Evolutionary conservation across 1,284 basidiomycete genomes (phyloP).

Genomic region (Fomitopsis schrenkii): DNA sequence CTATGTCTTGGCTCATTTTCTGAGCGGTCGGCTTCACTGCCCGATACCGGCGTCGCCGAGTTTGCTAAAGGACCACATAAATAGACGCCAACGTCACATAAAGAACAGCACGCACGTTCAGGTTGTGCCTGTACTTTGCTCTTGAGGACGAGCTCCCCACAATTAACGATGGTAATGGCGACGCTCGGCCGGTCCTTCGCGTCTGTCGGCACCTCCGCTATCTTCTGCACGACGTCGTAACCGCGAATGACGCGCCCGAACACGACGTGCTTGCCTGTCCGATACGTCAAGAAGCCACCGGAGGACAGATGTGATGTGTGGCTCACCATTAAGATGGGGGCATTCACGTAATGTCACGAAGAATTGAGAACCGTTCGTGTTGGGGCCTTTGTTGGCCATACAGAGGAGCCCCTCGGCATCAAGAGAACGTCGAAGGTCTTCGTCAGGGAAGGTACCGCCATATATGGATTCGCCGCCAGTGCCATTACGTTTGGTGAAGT

Average conservation of each 20-base stretch:
- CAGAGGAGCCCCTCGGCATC: conserved; percentile 72
- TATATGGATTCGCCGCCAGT: conserved; percentile 85
- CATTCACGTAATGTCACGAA: conserved; percentile 76
- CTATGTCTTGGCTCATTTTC: conserved; percentile 11
- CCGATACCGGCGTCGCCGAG: conserved; percentile 12
- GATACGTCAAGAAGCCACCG: background rate
- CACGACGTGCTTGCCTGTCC: conserved; percentile 71
- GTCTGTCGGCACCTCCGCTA: conserved; percentile 58
- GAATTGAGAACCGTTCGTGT: conserved; percentile 81
- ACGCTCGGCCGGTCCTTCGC: conserved; percentile 66
- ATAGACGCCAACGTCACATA: background rate
- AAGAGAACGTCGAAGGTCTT: conserved; percentile 64
- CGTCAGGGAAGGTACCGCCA: conserved; percentile 70
- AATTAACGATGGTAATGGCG: conserved; percentile 74
- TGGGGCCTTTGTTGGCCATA: conserved; percentile 82
- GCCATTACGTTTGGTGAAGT: conserved; percentile 76
- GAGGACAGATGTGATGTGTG: background rate
- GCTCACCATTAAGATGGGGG: conserved; percentile 62
- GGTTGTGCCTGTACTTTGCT: conserved; percentile 28
- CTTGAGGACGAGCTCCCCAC: conserved; percentile 81
- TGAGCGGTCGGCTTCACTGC: conserved; percentile 14
- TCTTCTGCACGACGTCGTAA: conserved; percentile 52
- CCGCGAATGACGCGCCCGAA: conserved; percentile 66
- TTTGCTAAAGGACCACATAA: background rate
- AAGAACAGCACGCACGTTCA: conserved; percentile 9